A percentile compares a stretch with the other conserved stretches of the same genome.
Conservation (phyloP, 805 yeast genomes). For the Cyberlindnera xishuangbannaensis region DNA sequence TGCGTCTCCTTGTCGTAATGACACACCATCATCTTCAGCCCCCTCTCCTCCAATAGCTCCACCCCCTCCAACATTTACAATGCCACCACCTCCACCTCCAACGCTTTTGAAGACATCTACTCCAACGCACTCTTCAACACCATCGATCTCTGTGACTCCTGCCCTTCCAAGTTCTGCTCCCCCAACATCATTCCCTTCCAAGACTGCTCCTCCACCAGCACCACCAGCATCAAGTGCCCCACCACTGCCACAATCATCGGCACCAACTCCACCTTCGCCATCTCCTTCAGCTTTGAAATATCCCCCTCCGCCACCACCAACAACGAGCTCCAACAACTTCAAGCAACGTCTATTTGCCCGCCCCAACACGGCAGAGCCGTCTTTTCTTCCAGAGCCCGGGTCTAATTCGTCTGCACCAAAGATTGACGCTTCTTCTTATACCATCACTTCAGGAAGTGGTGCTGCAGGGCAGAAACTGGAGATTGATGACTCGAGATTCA, state of each 20-base stretch:
- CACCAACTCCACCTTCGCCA: constrained; percentile 12
- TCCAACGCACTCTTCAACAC: constrained; percentile 2
- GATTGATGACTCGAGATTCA: constrained; percentile 31
- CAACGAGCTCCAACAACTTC: constrained; percentile 22
- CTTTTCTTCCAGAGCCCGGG: constrained; percentile 8
- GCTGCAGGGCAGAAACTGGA: constrained; percentile 30
- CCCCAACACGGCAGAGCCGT: constrained; percentile 14
- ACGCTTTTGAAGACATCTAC: constrained; percentile 4
- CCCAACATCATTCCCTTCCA: not conserved
- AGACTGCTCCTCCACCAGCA: constrained; percentile 6
- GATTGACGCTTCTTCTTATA: constrained; percentile 23
- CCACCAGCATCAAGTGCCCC: constrained; percentile 20
- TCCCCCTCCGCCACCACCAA: constrained; percentile 17
- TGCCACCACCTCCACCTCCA: constrained; percentile 17
- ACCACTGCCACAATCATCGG: constrained; percentile 22
- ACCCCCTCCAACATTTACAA: constrained; percentile 10
- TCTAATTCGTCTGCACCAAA: constrained; percentile 15
- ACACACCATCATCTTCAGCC: constrained; percentile 11
- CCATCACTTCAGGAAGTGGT: constrained; percentile 24
- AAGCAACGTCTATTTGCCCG: constrained; percentile 18
- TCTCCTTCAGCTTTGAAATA: constrained; percentile 17
- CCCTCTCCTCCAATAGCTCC: constrained; percentile 19
- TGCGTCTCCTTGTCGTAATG: constrained; percentile 8
- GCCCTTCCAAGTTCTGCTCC: not conserved
- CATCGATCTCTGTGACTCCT: not conserved